Conservation (phyloP, 2,329 filamentous ascomycete species). For the Calonectria hongkongensis region DNA sequence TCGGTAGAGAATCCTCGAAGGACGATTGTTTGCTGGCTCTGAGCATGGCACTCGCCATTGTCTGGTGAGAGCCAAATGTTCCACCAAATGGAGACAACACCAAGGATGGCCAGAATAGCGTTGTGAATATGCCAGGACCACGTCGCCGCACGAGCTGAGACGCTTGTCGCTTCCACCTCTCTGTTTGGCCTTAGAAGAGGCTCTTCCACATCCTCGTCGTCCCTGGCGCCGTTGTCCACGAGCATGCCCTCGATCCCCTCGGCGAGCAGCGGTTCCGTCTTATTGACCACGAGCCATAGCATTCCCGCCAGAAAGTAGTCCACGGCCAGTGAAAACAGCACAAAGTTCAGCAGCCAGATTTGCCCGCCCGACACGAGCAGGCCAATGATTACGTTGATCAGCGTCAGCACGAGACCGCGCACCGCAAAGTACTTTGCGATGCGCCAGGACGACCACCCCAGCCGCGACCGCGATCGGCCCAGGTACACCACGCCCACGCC, state of each 20-base stretch:
- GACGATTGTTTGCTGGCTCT: conserved; percentile 33
- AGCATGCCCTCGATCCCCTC: conserved; percentile 47
- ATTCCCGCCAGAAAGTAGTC: conserved; percentile 67
- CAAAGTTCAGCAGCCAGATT: conserved; percentile 65
- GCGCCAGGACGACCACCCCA: conserved; percentile 61
- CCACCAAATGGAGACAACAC: conserved; percentile 65
- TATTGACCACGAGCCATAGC: conserved; percentile 62
- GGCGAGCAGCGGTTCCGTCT: conserved; percentile 60
- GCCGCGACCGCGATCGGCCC: conserved; percentile 61
- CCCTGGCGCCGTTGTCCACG: conserved; percentile 24
- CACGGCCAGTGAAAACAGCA: conserved; percentile 66
- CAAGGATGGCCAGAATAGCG: conserved; percentile 57
- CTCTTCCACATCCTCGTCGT: conserved; percentile 53
- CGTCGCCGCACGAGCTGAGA: conserved; percentile 32
- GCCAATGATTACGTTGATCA: conserved; percentile 58
- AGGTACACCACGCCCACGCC: conserved; percentile 68
- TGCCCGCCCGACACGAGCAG: conserved; percentile 57
- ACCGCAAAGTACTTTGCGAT: conserved; percentile 63
- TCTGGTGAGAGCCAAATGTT: conserved; percentile 67
- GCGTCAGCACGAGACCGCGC: conserved; percentile 60
- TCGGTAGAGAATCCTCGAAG: neutral
- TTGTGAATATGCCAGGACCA: conserved; percentile 66
- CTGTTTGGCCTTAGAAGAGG: conserved; percentile 54
- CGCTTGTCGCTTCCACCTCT: conserved; percentile 3
- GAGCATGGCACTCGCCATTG: conserved; percentile 59